Conservation (phyloP, 768 basidiomycete species). For the Russula sp. region DNA sequence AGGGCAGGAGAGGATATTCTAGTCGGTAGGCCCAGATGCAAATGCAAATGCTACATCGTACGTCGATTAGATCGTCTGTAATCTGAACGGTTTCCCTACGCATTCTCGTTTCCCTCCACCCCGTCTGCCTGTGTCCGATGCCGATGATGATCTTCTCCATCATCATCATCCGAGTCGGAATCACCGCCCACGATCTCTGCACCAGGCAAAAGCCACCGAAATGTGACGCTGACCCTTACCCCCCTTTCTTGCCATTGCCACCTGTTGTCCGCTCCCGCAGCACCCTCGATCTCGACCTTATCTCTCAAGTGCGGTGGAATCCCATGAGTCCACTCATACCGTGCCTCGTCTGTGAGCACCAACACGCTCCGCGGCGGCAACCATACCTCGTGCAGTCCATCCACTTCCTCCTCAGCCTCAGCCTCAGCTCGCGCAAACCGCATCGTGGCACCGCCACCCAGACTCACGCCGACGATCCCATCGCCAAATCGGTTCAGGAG, state of each 20-base stretch:
- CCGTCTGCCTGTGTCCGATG: neutral
- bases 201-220: constrained; percentile 79
- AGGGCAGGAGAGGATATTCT: neutral
- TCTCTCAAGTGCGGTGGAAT: constrained; percentile 62
- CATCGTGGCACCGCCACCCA: constrained; percentile 79
- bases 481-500: constrained; percentile 77
- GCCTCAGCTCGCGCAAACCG: constrained; percentile 38
- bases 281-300: constrained; percentile 37
- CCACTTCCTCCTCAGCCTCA: neutral
- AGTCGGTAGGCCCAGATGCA: neutral
- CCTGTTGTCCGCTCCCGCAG: neutral
- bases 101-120: neutral
- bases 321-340: constrained; percentile 85
- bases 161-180: neutral
- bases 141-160: neutral
- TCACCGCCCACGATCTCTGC: constrained; percentile 59
- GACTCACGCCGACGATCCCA: constrained; percentile 82
- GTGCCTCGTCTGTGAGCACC: constrained; percentile 70
- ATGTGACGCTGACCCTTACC: constrained; percentile 71
- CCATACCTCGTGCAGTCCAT: constrained; percentile 43
- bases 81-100: neutral
- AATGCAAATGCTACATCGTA: constrained; percentile 4
- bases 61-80: constrained; percentile 17
- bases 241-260: constrained; percentile 43
- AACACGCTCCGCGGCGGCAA: constrained; percentile 71